These are phyloP conservation scores for Corinectria fuckeliana DNA, from an alignment of 2,329 filamentous ascomycete genomes.

Conservation along the genomic window DNA sequence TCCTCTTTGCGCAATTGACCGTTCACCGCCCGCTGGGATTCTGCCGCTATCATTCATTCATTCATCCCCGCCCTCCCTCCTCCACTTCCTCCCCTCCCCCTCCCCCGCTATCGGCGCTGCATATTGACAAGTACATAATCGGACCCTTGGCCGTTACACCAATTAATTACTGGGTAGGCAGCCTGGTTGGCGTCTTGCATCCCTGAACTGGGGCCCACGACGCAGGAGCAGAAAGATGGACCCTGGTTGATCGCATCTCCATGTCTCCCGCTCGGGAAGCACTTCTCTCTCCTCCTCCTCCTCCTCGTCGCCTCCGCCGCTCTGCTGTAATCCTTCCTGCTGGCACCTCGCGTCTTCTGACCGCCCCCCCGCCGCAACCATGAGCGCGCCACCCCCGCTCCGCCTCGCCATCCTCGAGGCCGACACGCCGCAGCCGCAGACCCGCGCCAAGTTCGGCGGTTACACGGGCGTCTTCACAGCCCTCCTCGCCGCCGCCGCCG, in stretches of 20 bases:
- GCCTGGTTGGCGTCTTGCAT: background rate
- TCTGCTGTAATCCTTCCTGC: constrained; percentile 2
- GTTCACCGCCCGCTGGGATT: background rate
- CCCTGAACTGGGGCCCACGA: background rate
- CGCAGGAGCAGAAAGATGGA: background rate
- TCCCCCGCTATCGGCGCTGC: background rate
- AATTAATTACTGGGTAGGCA: background rate
- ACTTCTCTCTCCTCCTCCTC: background rate
- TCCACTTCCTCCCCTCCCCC: no score
- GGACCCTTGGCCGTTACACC: background rate
- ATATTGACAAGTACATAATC: background rate
- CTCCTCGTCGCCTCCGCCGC: constrained; percentile 5
- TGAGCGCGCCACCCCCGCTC: constrained; percentile 52
- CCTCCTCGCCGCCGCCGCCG: constrained; percentile 62
- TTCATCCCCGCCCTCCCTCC: no score
- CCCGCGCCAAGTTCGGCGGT: constrained; percentile 68
- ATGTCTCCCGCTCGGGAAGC: constrained; percentile 14
- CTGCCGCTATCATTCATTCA: background rate
- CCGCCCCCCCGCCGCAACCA: constrained; percentile 16
- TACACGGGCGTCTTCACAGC: constrained; percentile 76
- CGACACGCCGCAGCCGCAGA: constrained; percentile 74
- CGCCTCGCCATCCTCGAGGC: constrained; percentile 89
- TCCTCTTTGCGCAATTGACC: no score
- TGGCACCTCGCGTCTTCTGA: background rate
- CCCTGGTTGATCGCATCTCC: background rate